Percentiles rank a stretch among this genome's conserved stretches.
Evolutionary conservation across 306 rosid species (phyloP).

Genomic region (Comarum palustre): DNA sequence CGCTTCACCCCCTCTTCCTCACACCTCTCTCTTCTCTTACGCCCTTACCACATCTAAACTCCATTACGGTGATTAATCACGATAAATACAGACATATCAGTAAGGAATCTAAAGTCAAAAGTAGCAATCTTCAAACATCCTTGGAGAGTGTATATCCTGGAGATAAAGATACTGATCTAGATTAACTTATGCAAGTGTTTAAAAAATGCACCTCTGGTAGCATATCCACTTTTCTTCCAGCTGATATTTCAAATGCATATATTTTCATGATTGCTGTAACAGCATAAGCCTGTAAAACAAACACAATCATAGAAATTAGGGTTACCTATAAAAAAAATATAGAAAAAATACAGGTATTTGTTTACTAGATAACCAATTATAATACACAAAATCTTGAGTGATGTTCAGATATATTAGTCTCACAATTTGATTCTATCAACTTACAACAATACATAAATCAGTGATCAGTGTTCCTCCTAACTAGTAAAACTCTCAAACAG

Average conservation of each 20-base stretch:
- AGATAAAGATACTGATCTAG: not conserved
- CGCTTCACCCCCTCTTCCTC: not conserved
- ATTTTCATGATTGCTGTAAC: slow-evolving; percentile 80
- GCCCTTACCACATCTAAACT: not conserved
- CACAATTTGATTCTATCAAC: not conserved
- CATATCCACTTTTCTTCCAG: slow-evolving; percentile 72
- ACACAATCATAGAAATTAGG: not conserved
- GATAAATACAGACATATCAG: not conserved
- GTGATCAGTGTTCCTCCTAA: not conserved
- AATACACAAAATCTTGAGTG: not conserved
- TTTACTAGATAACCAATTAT: not conserved
- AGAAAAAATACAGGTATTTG: not conserved
- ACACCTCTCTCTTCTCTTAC: not conserved
- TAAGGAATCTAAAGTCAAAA: not conserved
- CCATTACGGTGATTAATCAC: not conserved
- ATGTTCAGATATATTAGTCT: not conserved
- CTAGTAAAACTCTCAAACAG: not conserved
- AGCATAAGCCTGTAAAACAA: slow-evolving; percentile 67
- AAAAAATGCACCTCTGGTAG: slow-evolving; percentile 69
- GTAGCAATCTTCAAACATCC: not conserved
- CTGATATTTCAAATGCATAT: slow-evolving; percentile 76
- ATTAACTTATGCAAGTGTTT: not conserved
- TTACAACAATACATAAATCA: not conserved
- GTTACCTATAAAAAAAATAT: not conserved
- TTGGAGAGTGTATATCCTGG: not conserved